Evolutionary conservation across 75 land plant species (phyloP).

Genomic region (Pinus taeda): DNA sequence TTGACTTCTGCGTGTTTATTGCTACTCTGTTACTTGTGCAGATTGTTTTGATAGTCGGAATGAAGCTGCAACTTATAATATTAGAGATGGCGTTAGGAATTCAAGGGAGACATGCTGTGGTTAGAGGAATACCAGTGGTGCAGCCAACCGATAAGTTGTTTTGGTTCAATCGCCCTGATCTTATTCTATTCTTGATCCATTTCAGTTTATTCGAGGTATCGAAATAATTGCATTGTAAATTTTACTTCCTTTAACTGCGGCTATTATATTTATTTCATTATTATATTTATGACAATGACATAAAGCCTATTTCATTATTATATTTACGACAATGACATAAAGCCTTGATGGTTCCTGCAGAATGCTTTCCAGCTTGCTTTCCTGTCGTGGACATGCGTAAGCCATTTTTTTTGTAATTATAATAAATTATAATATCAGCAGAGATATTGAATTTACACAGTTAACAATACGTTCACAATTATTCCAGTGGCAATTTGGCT

Average conservation of each 20-base stretch:
- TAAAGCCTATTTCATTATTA: too few relatives aligned
- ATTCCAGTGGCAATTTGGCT: conserved; percentile 27
- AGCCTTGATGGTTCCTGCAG: conserved; percentile 14
- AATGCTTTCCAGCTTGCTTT: conserved; percentile 75
- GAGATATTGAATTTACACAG: background rate
- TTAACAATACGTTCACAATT: background rate
- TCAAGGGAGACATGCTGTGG: conserved; percentile 35
- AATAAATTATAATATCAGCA: background rate
- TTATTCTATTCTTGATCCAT: conserved; percentile 50
- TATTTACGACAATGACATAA: too few relatives aligned
- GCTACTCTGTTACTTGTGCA: conserved; percentile 12
- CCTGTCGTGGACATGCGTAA: conserved; percentile 63
- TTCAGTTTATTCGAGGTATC: conserved; percentile 62
- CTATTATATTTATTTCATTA: too few relatives aligned
- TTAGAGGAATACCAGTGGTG: conserved; percentile 40
- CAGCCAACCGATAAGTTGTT: conserved; percentile 40
- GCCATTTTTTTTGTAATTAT: background rate
- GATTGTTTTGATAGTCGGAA: conserved; percentile 70
- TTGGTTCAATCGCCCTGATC: conserved; percentile 46
- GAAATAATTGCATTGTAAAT: background rate
- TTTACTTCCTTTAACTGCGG: background rate
- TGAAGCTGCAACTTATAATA: conserved; percentile 75
- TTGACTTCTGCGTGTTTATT: background rate
- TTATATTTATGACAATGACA: too few relatives aligned
- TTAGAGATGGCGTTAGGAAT: conserved; percentile 49